Percentiles rank a stretch among this genome's conserved stretches.
Conservation (phyloP, 495 filamentous ascomycete genomes). For the Annulohypoxylon bovei region DNA sequence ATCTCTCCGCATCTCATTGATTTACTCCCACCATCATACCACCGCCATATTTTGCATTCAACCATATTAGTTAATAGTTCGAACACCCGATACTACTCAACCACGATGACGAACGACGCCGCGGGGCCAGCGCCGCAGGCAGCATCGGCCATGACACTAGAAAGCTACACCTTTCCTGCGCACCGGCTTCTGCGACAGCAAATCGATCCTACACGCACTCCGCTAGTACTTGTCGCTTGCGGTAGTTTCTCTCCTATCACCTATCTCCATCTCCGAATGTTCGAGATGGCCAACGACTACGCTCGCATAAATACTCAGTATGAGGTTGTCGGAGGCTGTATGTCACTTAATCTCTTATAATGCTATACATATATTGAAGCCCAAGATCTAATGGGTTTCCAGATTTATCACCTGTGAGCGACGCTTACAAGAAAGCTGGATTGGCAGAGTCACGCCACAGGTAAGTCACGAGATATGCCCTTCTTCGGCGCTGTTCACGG, state of each 20-base stretch:
- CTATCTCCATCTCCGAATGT: constrained; percentile 92
- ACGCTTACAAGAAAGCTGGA: constrained; percentile 91
- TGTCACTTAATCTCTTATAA: constrained; percentile 56
- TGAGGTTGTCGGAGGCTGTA: constrained; percentile 88
- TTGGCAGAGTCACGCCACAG: constrained; percentile 79
- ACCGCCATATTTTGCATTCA: background rate
- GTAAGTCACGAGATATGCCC: constrained; percentile 47
- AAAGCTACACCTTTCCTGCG: constrained; percentile 77
- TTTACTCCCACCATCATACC: background rate
- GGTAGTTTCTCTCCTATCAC: constrained; percentile 91
- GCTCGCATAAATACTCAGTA: constrained; percentile 76
- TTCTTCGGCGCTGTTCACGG: background rate
- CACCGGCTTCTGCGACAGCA: constrained; percentile 75
- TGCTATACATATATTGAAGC: background rate
- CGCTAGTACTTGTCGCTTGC: constrained; percentile 86
- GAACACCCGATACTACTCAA: constrained; percentile 5
- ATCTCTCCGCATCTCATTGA: background rate
- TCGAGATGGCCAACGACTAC: constrained; percentile 65
- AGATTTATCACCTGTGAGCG: constrained; percentile 56
- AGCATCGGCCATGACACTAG: constrained; percentile 46
- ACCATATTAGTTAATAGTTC: background rate
- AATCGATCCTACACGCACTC: constrained; percentile 73
- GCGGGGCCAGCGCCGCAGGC: constrained; percentile 34
- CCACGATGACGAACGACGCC: constrained; percentile 33
- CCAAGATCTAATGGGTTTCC: background rate